phyloP scores from a whole-genome alignment of 2,329 filamentous ascomycete species.

The Thermoascus crustaceus region DNA sequence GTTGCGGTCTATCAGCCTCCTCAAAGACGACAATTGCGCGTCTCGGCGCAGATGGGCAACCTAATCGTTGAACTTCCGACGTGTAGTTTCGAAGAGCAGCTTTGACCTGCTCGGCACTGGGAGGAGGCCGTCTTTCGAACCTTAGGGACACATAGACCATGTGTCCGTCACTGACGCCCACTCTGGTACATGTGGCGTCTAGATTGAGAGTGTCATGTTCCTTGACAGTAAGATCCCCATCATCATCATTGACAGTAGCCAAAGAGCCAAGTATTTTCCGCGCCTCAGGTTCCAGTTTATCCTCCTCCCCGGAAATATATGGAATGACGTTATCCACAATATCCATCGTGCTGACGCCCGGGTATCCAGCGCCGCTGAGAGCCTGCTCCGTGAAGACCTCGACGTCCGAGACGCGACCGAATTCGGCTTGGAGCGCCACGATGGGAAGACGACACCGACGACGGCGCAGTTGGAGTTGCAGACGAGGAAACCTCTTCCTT shows the following conservation, averaged over 20 bases:
- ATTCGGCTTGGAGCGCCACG: slow-evolving; percentile 7
- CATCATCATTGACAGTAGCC: neutral
- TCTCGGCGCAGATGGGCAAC: slow-evolving; percentile 10
- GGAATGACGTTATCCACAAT: slow-evolving; percentile 12
- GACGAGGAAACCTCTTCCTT: slow-evolving; percentile 6
- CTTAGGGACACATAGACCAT: slow-evolving; percentile 8
- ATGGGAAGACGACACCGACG: slow-evolving; percentile 3
- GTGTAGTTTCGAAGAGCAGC: slow-evolving; percentile 9
- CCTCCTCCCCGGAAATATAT: slow-evolving; percentile 11
- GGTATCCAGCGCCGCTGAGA: slow-evolving; percentile 10
- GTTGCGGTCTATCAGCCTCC: slow-evolving; percentile 11
- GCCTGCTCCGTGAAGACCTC: slow-evolving; percentile 10
- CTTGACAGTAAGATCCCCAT: slow-evolving; percentile 1
- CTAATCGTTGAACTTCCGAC: slow-evolving; percentile 8
- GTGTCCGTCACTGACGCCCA: slow-evolving; percentile 11
- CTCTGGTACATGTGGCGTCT: slow-evolving; percentile 11
- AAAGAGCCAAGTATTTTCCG: slow-evolving; percentile 9
- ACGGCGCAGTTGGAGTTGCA: slow-evolving; percentile 7
- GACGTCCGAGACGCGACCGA: slow-evolving; percentile 9
- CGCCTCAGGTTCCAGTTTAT: slow-evolving; percentile 9
- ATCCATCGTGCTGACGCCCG: slow-evolving; percentile 10
- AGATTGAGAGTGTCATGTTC: slow-evolving; percentile 6
- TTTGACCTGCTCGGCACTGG: slow-evolving; percentile 5
- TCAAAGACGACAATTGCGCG: slow-evolving; percentile 10
- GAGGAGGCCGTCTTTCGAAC: slow-evolving; percentile 8